phyloP scores from a whole-genome alignment of 495 filamentous ascomycete genomes.

The Xylaria flabelliformis region DNA sequence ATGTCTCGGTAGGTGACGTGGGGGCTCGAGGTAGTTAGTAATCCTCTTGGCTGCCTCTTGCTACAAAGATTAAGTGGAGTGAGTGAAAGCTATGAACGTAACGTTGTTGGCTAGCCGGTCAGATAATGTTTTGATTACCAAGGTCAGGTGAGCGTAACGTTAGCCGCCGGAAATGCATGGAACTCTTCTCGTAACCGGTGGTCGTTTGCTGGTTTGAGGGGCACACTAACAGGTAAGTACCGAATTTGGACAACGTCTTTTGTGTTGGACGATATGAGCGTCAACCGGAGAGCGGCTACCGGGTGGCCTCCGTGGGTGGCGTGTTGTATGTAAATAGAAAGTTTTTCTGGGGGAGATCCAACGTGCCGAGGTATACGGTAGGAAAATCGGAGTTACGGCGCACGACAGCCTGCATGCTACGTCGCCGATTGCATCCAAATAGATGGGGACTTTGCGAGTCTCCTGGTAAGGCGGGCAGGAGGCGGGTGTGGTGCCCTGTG shows the following conservation, averaged over 20 bases:
- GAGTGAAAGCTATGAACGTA: constrained; percentile 1
- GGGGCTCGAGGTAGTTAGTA: background rate
- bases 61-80: background rate
- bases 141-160: constrained; percentile 10
- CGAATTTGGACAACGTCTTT: background rate
- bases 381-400: background rate
- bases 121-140: background rate
- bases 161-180: background rate
- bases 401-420: background rate
- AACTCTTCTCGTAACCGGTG: background rate
- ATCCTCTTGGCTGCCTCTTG: constrained; percentile 2
- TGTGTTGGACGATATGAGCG: background rate
- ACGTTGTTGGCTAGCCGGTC: background rate
- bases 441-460: background rate
- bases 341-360: background rate
- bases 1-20: background rate
- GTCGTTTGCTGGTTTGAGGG: background rate
- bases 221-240: background rate
- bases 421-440: background rate
- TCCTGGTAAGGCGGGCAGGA: background rate
- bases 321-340: constrained; percentile 5
- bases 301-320: constrained; percentile 16
- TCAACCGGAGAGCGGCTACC: background rate
- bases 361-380: background rate
- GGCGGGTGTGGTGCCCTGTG: background rate